Evolutionary conservation across 768 basidiomycete genomes (phyloP), one percentile per base, ranked within the genome.

Genomic region (Lactarius quietus): DNA sequence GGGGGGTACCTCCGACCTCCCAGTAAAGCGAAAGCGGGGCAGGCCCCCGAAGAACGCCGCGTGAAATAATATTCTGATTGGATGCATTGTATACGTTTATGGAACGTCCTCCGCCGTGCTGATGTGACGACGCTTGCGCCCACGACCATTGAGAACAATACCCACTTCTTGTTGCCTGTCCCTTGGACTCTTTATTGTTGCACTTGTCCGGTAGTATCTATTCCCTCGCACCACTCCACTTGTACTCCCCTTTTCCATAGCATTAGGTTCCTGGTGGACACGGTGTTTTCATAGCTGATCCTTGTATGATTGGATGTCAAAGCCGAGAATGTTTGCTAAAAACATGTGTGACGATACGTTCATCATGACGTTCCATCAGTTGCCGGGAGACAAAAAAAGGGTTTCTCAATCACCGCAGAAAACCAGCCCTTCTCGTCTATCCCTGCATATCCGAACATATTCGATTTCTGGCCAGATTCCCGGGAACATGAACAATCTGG

Each of bases 11-110:
- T 77, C 78, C 45, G 87, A 87, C 72, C 69, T 85, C 65, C 78
- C 77, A 71, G 70, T 75, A 63, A 86, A 85, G 82, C 89, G 82
- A 83, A 90, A 86, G 78, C 81, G 89, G 68, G 88, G 89, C 61
- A 82, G 89, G 71, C 90, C 89, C 71, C 83, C 87, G 67, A 81
- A 81, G 75, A 69, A 62, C 33, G 61, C 63, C 57, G 35, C 66
- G 29, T 59, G 61, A 64, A 55, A 57, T 43, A 64, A 39, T 63
- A 41, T 64, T 51, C 70, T 65, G 64, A 67, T 66, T 75, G 74
- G 68, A 71, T 75, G 63, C 62, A 62, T 62, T 64, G 72, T 71
- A 69, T 69, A 76, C 75, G 70, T 73, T 77, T 75, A 67, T 67
- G 63, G 61, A 66, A 66, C 65, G 61, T 64, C 65, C 53, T 52